Conservation (phyloP, 352 stramenopile genomes). For the Phytophthora citricola region DNA sequence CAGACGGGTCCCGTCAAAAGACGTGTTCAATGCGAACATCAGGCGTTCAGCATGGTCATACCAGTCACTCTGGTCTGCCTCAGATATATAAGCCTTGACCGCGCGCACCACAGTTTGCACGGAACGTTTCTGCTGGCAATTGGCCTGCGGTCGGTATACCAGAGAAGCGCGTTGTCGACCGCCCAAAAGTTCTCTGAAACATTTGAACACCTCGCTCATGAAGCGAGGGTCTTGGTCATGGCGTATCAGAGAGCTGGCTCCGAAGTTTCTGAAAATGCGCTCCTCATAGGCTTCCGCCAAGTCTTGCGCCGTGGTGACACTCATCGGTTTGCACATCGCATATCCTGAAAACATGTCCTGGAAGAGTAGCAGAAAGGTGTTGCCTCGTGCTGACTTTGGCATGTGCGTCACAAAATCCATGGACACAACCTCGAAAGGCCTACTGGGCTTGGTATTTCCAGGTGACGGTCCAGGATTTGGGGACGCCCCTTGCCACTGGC, state of each 20-base stretch:
- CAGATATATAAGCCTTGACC: neutral
- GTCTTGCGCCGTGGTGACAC: neutral
- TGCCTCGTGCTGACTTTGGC: no score
- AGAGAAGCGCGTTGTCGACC: neutral
- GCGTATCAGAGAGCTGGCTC: neutral
- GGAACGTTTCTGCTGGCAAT: neutral
- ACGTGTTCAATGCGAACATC: no score
- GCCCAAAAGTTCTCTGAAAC: neutral
- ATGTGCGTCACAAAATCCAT: no score
- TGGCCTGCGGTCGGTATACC: neutral
- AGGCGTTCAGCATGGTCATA: conserved; percentile 5
- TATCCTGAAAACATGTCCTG: no score
- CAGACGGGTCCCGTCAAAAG: no score
- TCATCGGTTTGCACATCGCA: neutral
- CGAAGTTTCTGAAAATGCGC: neutral
- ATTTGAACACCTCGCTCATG: no score
- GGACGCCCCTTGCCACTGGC: no score
- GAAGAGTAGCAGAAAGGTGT: no score
- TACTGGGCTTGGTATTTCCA: no score
- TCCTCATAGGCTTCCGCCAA: neutral
- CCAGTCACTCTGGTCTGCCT: conserved; percentile 5
- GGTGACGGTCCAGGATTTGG: no score
- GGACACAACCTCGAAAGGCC: no score
- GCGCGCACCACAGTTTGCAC: neutral
- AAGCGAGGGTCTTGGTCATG: neutral